A percentile compares a stretch with the other conserved stretches of the same genome.
Conservation (phyloP, 1,284 basidiomycete species). For the Apiotrichum gracile region DNA sequence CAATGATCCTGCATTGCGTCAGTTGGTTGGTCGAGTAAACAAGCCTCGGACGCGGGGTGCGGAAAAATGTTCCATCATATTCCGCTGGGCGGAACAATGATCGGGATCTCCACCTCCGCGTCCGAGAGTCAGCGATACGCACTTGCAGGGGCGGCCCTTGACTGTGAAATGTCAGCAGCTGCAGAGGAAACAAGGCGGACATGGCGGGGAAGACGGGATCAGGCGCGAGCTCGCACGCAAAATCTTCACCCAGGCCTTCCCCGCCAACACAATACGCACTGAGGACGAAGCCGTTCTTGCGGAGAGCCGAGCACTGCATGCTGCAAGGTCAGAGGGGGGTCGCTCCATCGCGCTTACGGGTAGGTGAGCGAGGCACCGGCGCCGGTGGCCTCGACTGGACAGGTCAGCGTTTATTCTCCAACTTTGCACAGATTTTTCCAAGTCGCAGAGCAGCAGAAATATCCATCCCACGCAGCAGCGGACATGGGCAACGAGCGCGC, state of each 20-base stretch:
- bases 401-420: neutral
- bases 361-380: constrained; percentile 82
- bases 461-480: no score
- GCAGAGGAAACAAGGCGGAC: no score
- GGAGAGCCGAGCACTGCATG: constrained; percentile 94
- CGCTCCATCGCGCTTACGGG: constrained; percentile 28
- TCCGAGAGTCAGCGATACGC: no score
- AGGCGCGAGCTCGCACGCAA: neutral
- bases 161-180: neutral
- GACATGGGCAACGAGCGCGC: neutral
- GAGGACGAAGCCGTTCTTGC: constrained; percentile 85
- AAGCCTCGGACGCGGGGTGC: no score
- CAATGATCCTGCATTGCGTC: constrained; percentile 98
- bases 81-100: no score
- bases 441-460: neutral
- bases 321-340: neutral
- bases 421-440: neutral
- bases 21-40: constrained; percentile 18
- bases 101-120: no score
- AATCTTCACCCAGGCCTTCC: neutral
- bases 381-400: constrained; percentile 20
- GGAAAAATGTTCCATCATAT: no score
- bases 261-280: constrained; percentile 39
- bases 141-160: constrained; percentile 75
- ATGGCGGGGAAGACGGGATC: no score